A percentile compares a stretch with the other conserved stretches of the same genome.
Evolutionary conservation across 148 eudicot genomes (phyloP).

Genomic region (Heliamphora exappendiculata): DNA sequence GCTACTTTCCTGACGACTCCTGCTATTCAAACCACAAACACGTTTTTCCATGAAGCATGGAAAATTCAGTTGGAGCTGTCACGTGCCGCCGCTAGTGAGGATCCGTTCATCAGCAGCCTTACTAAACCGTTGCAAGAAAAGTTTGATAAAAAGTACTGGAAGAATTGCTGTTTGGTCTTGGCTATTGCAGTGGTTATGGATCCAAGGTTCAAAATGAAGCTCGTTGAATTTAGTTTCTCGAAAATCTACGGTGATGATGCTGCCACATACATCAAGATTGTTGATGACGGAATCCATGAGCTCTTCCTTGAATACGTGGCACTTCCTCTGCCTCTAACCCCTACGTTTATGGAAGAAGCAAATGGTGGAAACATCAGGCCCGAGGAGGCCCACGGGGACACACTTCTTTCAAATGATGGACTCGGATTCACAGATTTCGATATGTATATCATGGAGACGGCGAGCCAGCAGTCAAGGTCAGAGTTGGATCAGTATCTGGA

Average conservation of each 20-base stretch:
- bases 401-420: constrained; percentile 35
- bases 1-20: constrained; percentile 48
- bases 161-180: constrained; percentile 50
- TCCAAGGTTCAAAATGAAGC: constrained; percentile 89
- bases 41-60: constrained; percentile 86
- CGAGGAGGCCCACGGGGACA: constrained; percentile 42
- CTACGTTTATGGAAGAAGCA: constrained; percentile 31
- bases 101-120: constrained; percentile 44
- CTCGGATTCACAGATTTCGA: constrained; percentile 71
- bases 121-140: constrained; percentile 60
- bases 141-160: constrained; percentile 78
- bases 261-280: constrained; percentile 41
- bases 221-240: constrained; percentile 85
- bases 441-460: constrained; percentile 75
- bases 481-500: constrained; percentile 91
- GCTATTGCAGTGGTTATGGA: constrained; percentile 88
- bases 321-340: constrained; percentile 45
- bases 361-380: constrained; percentile 27
- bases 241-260: constrained; percentile 73
- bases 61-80: constrained; percentile 79
- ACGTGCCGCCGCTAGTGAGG: constrained; percentile 61
- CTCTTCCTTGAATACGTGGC: constrained; percentile 65
- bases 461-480: constrained; percentile 66
- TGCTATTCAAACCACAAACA: constrained; percentile 44
- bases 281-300: constrained; percentile 83